Base-by-base conservation (phyloP, 2,329 filamentous ascomycete genomes). In the Phialocephala sp. region DNA sequence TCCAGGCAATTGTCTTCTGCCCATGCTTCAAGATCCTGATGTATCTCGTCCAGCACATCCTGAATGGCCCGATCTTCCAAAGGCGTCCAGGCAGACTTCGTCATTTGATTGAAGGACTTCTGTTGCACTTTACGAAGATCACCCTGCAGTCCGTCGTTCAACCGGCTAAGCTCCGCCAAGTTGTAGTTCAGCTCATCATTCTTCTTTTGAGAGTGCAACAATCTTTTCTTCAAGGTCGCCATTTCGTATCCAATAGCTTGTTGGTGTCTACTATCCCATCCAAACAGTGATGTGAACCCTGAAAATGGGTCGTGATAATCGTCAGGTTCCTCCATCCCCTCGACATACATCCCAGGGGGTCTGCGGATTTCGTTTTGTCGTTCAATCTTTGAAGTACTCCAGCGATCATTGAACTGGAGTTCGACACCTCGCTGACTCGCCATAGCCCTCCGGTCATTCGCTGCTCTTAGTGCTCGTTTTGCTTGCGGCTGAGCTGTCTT, bases 1-100 rank as follows among this genome's bases (percentile, higher is more conserved):
- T 61, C 59, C 43, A 36, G 24, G 43, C 59, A 61, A 18, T 61
- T 61, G 5, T 61, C 59, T 39, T 61, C 59, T 20, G 59, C 59
- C 59, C 59, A 61, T 15, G 50, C 59, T 24, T 61, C 59, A 39
- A 61, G 27, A 41, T 61, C 59, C 18, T 61, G 43, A 32, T 61
- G 59, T 18, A 61, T 54, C 32, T 61, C 59, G 12, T 61, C 59
- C n/a, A 61, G 35, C 3, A 54, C 47, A 8, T 61, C 59, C 22
- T 52, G 59, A 39, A 61, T 61, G 22, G 59, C 59, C 12, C 45
- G 59, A 24, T 61, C 59, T 24, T 61, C 59, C n/a, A 61, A 27
- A 2, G 59, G 59, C 1, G 47, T 52, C 59, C 59, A 61, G 2
- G 20, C 47, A 18, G 59, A 47, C 18, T 54, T 61, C 12, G 59